Conservation (phyloP, 192 early-diverging fungal genomes). For the Gryganskiella cystojenkinii region DNA sequence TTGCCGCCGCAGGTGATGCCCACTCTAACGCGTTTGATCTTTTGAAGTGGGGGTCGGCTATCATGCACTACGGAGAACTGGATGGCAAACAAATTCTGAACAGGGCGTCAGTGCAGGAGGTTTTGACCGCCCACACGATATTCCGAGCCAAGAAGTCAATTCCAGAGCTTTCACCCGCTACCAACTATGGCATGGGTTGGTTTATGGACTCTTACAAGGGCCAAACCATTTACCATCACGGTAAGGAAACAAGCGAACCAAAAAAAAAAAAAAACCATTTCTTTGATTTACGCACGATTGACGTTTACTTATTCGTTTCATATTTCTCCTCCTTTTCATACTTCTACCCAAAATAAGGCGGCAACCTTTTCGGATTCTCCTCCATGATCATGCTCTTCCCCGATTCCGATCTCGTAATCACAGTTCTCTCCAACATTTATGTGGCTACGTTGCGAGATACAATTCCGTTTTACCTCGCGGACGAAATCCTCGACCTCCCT, state of each 20-base stretch:
- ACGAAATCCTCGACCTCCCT: conserved; percentile 1
- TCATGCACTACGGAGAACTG: conserved; percentile 5
- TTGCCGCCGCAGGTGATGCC: conserved; percentile 3
- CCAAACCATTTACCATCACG: not conserved
- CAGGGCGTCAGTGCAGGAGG: not conserved
- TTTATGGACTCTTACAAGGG: conserved; percentile 13
- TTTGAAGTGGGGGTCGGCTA: conserved; percentile 1
- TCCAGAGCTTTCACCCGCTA: conserved; percentile 1
- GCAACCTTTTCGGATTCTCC: not conserved
- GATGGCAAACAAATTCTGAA: conserved; percentile 28
- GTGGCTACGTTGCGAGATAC: not conserved
- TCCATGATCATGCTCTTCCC: not conserved
- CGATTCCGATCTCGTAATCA: not conserved
- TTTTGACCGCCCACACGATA: conserved; percentile 8
- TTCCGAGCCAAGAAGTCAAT: no score
- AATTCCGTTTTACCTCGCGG: not conserved
- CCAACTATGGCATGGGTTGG: conserved; percentile 22
- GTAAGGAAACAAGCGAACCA: no score
- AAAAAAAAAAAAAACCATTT: no score
- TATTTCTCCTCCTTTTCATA: not conserved
- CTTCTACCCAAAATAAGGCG: not conserved
- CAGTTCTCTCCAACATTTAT: not conserved
- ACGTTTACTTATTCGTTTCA: not conserved
- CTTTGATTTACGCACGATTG: no score
- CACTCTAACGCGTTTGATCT: conserved; percentile 21